Base-by-base conservation (phyloP, 805 yeast species). In the Yarrowia osloensis region DNA sequence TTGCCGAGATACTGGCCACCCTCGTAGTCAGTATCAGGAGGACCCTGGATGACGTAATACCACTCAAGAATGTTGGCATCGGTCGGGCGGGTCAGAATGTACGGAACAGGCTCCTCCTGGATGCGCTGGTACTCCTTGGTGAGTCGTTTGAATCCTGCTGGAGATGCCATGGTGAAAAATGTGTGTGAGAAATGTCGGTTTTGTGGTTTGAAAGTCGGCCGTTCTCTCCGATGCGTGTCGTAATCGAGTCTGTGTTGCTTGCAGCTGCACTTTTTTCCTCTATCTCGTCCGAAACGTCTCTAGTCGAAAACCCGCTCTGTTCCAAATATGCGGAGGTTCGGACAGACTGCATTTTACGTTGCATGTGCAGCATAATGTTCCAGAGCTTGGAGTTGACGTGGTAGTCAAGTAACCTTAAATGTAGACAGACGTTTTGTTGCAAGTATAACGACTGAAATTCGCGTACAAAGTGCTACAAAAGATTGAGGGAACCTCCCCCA, bases 31-130 rank as follows among this genome's bases (percentile, higher is more conserved):
- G 97, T 90, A 44, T 87, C 88, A n/a, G 95, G 92, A 8, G 98
- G 97, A 0, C 98, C 98, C 0, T 91, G 87, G 65, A 93, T 88
- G 31, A 93, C 84, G 74, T 91, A 93, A 77, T 92, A 97, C 97
- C 98, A 93, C 72, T 91, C 96, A 65, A 95, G 80, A 67, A 94
- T 90, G 76, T 94, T 92, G 50, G 85, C 82, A 67, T 95, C 98
- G 69, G 88, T 85, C 4, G 98, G 98, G 68, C 88, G 87, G 21
- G 98, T 97, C 12, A 80, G 79, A 52, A 94, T 87, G 73, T 79
- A 93, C 6, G 97, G 97, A 7, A 96, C 91, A 0, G 98, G 97
- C 72, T 83, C 88, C 66, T 86, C 88, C 71, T 84, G 84, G 70
- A 95, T 85, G 47, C 86, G 79, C 75, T 89, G 90, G 77, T 91